Evolutionary conservation across 2,329 filamentous ascomycete species (phyloP).

Genomic region (Dichotomopilus funicola): DNA sequence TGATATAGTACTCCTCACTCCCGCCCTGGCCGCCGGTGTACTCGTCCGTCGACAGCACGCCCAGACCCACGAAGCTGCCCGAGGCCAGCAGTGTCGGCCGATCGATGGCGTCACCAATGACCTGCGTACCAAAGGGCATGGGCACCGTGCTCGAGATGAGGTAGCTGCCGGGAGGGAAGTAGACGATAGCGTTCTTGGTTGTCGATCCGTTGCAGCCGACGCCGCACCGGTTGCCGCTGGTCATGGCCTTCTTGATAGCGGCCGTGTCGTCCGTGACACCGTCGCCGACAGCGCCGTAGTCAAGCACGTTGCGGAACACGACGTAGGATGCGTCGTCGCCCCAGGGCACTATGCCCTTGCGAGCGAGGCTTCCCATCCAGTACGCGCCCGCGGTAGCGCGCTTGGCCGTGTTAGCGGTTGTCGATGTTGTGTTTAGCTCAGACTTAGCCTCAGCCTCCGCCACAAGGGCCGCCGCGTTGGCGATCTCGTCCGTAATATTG

Average conservation of each 20-base stretch:
- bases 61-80: not conserved
- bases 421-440: not conserved
- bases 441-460: no score
- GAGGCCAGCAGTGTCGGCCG: slow-evolving; percentile 35
- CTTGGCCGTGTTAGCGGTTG: no score
- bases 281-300: slow-evolving; percentile 65
- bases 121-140: slow-evolving; percentile 80
- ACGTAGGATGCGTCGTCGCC: slow-evolving; percentile 43
- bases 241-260: slow-evolving; percentile 80
- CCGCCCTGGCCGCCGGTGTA: not conserved
- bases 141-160: slow-evolving; percentile 65
- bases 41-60: slow-evolving; percentile 4
- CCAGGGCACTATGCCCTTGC: no score
- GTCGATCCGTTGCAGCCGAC: slow-evolving; percentile 55
- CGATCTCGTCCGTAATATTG: no score
- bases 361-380: no score
- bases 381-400: no score
- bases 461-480: no score
- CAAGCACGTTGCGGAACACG: slow-evolving; percentile 70
- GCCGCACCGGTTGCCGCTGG: slow-evolving; percentile 70
- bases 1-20: slow-evolving; percentile 2
- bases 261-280: slow-evolving; percentile 65
- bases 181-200: slow-evolving; percentile 80
- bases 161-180: slow-evolving; percentile 87
- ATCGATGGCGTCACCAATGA: slow-evolving; percentile 75